Evolutionary conservation across 257 asterid species (phyloP).

Genomic region (Salvia hispanica): DNA sequence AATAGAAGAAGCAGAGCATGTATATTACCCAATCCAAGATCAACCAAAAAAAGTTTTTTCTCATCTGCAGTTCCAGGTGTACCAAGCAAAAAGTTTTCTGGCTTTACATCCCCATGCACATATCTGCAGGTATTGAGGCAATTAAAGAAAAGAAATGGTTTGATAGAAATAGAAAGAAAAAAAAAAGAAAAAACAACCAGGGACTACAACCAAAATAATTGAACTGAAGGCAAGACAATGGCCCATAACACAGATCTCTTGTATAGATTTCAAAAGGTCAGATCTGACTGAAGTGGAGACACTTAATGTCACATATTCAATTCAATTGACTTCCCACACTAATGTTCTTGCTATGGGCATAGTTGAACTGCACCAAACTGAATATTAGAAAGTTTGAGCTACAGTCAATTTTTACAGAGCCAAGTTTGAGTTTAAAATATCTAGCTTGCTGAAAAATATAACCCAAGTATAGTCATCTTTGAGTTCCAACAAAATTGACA

Average conservation of each 20-base stretch:
- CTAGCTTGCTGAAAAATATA: neutral
- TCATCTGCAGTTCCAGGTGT: conserved; percentile 73
- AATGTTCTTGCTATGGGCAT: neutral
- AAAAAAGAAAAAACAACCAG: neutral
- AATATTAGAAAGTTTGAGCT: neutral
- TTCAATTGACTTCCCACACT: neutral
- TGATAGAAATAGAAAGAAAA: neutral
- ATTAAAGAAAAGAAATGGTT: neutral
- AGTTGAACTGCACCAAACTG: neutral
- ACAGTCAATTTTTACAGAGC: neutral
- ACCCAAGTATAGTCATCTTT: neutral
- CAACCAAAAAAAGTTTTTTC: conserved; percentile 78
- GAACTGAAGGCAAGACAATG: neutral
- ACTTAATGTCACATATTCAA: neutral
- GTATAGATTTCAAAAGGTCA: neutral
- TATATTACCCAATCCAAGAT: conserved; percentile 82
- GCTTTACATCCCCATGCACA: conserved; percentile 96
- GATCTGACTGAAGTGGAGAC: neutral
- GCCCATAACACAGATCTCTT: neutral
- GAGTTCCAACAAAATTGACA: neutral
- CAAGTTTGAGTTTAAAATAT: neutral
- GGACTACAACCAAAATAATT: neutral
- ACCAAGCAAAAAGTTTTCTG: conserved; percentile 94
- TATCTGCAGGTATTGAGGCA: conserved; percentile 48
- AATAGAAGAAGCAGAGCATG: conserved; percentile 1